Percentiles rank a stretch among this genome's conserved stretches.
These are phyloP conservation scores for Aquilaria yunnanensis DNA, from an alignment of 345 rosid genomes.

Conservation along the genomic window DNA sequence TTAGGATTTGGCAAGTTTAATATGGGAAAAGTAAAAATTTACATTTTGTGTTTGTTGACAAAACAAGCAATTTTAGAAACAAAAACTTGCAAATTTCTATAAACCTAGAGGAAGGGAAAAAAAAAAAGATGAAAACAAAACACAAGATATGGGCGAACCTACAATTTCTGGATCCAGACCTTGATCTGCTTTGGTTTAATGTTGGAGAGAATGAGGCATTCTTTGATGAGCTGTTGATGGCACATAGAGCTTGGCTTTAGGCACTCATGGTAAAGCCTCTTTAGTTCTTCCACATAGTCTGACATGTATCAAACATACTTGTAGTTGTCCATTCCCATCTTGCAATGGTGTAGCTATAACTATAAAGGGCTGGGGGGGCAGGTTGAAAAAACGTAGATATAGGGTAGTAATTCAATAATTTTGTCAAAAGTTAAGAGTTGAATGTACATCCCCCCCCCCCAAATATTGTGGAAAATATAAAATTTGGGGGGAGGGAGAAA, in stretches of 20 bases:
- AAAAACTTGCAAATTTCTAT: background rate
- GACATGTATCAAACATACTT: conserved; percentile 75
- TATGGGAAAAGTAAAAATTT: conserved; percentile 7
- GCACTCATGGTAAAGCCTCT: conserved; percentile 63
- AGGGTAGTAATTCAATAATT: too few species aligned
- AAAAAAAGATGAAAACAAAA: background rate
- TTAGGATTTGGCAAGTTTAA: too few species aligned
- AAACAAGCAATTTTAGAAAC: conserved; percentile 60
- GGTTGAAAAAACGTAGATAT: too few species aligned
- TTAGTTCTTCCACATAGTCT: conserved; percentile 75
- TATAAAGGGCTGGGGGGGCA: too few species aligned
- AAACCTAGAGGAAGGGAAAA: background rate
- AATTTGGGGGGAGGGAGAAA: too few species aligned
- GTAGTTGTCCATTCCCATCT: conserved; percentile 47
- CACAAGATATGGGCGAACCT: conserved; percentile 21
- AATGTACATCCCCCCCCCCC: too few species aligned
- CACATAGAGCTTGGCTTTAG: conserved; percentile 78
- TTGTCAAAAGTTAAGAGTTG: too few species aligned
- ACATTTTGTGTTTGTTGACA: conserved; percentile 66
- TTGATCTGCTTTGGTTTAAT: conserved; percentile 84
- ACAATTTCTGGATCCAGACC: conserved; percentile 76
- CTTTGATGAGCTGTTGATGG: conserved; percentile 68
- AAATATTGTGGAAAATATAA: too few species aligned
- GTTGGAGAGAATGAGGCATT: conserved; percentile 71
- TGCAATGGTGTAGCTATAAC: too few species aligned